These are phyloP conservation scores for Linnemannia schmuckeri DNA, from an alignment of 192 early-diverging fungal species.

Conservation along the genomic window DNA sequence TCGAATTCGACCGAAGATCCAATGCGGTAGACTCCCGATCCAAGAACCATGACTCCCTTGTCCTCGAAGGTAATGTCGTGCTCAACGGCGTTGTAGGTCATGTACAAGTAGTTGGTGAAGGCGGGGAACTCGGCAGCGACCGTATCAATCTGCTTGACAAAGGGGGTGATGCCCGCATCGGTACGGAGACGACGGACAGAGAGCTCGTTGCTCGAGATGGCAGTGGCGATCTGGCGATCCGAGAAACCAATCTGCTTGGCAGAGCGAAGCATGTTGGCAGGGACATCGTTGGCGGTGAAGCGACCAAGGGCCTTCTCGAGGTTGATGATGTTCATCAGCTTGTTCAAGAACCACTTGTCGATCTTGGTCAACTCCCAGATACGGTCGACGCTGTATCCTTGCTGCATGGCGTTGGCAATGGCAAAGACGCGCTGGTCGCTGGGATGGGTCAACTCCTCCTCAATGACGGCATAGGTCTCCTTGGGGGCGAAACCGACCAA, in stretches of 20 bases:
- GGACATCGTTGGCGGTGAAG: conserved; percentile 65
- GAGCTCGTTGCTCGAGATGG: conserved; percentile 79
- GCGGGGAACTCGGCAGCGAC: conserved; percentile 97
- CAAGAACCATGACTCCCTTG: conserved; percentile 94
- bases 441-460: conserved; percentile 90
- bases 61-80: conserved; percentile 91
- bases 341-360: conserved; percentile 98
- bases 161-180: conserved; percentile 81
- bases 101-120: conserved; percentile 96
- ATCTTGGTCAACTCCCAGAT: conserved; percentile 92
- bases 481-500: conserved; percentile 84
- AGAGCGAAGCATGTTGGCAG: conserved; percentile 82
- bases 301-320: conserved; percentile 73
- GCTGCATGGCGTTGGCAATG: conserved; percentile 91
- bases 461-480: conserved; percentile 83
- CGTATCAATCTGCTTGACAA: conserved; percentile 96
- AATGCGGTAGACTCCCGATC: conserved; percentile 97
- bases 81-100: conserved; percentile 90
- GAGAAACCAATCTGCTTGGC: conserved; percentile 94
- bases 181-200: conserved; percentile 75
- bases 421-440: conserved; percentile 97
- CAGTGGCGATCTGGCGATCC: conserved; percentile 85
- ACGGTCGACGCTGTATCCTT: conserved; percentile 93
- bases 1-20: conserved; percentile 99
- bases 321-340: conserved; percentile 88